Evolutionary conservation across 768 basidiomycete genomes (phyloP), one percentile per base, ranked within the genome.

Genomic region (Mycena galopus): DNA sequence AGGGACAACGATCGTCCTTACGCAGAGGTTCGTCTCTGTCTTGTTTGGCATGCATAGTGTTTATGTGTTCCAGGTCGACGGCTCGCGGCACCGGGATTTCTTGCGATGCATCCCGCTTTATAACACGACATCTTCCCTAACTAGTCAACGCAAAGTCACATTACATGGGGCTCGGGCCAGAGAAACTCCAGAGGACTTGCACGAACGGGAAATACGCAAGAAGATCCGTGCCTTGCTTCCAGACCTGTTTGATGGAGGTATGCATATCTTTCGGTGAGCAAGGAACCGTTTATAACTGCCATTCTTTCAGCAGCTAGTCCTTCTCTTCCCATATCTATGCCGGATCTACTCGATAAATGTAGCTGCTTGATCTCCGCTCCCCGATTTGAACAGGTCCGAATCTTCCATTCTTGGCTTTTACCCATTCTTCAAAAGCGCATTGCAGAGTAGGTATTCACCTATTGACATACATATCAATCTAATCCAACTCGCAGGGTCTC

Each of bases 331-430:
- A 69, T 77, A 9, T 86, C 87, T n/a, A 81, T 84, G 16, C 76
- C 81, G 6, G 77, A 77, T n/a, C 74, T 91, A 21, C 79, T 85
- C 16, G 73, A 78, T 19, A 82, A 80, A 30, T 93, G 91, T 78
- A 79, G 76, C 11, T 83, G 81, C 5, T 77, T 92, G 51, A 77
- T 90, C 33, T 80, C 80, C 5, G 90, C 93, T 3, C 86, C 93
- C 27, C 89, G 92, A 25, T 95, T 90, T 72, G 93, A 95, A 73
- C 93, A 95, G 81, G 89, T 93, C 42, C 86, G 91, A 75, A 88
- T 88, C 11, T 87, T 94, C 65, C 86, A 85, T 65, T 88, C 90
- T 58, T 96, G 94, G 94, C 83, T 96, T 35, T 79, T 94, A n/a
- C 94, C 94, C 4, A 83, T 90, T 29, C 84, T 93, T 50, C 87